A percentile compares a stretch with the other conserved stretches of the same genome.
These are phyloP conservation scores for Plasmopara muralis DNA, from an alignment of 352 stramenopile species.

Conservation along the genomic window DNA sequence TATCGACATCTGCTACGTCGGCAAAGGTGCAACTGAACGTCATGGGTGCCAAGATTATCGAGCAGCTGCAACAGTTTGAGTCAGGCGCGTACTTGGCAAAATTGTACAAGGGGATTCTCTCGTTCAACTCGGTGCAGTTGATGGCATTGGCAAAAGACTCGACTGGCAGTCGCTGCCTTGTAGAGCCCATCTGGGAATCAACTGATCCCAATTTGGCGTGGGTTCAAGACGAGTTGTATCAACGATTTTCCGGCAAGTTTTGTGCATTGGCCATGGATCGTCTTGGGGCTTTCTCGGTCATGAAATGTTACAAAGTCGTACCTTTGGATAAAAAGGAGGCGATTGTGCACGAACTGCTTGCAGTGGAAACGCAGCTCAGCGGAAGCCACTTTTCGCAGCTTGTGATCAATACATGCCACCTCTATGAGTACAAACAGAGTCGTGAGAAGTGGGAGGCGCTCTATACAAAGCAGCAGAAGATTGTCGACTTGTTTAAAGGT, in stretches of 20 bases:
- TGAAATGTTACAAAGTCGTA: constrained; percentile 76
- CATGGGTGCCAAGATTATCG: constrained; percentile 68
- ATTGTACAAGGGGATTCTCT: constrained; percentile 58
- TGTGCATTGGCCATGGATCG: constrained; percentile 63
- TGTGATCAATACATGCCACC: constrained; percentile 71
- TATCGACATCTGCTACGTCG: constrained; percentile 43
- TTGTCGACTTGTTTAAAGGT: constrained; percentile 72
- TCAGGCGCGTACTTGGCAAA: constrained; percentile 37
- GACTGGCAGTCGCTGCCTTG: constrained; percentile 64
- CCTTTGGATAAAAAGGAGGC: constrained; percentile 50
- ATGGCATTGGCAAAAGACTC: constrained; percentile 72
- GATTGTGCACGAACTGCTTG: constrained; percentile 63
- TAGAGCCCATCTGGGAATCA: constrained; percentile 77
- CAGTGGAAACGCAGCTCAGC: constrained; percentile 60
- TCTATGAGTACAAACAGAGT: constrained; percentile 78
- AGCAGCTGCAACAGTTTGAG: constrained; percentile 62
- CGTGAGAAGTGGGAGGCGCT: constrained; percentile 68
- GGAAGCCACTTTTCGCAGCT: constrained; percentile 79
- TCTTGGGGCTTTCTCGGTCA: constrained; percentile 70
- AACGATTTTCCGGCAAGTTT: constrained; percentile 67
- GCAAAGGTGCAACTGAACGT: constrained; percentile 71
- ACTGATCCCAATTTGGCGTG: constrained; percentile 45
- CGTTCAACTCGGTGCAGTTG: constrained; percentile 59
- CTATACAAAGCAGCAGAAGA: constrained; percentile 78
- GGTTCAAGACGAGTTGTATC: constrained; percentile 57